phyloP scores from a whole-genome alignment of 305 asterid species.

The Petunia hybrid region DNA sequence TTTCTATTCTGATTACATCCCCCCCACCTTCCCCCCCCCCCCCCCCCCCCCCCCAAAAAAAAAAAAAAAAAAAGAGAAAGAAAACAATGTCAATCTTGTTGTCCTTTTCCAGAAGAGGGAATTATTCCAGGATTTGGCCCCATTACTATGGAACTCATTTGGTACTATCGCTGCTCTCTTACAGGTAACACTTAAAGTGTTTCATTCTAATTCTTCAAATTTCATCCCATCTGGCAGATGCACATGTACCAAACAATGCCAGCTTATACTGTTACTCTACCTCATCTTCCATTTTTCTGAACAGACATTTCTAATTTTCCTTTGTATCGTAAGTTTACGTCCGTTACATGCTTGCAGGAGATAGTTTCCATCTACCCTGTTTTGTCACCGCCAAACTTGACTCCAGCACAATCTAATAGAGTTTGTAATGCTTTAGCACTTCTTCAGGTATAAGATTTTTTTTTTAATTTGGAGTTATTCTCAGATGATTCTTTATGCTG shows the following conservation, averaged over 20 bases:
- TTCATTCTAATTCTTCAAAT: neutral
- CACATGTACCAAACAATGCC: slow-evolving; percentile 14
- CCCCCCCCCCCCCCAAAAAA: neutral
- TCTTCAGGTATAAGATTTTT: slow-evolving; percentile 74
- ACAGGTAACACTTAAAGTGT: slow-evolving; percentile 62
- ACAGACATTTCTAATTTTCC: neutral
- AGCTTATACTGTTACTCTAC: neutral
- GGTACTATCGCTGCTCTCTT: slow-evolving; percentile 94
- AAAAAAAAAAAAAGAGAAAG: neutral
- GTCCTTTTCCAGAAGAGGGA: slow-evolving; percentile 70
- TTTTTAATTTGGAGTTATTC: neutral
- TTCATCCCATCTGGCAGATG: slow-evolving; percentile 13
- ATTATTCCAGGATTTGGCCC: slow-evolving; percentile 91
- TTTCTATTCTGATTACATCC: neutral
- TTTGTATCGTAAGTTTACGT: slow-evolving; percentile 6
- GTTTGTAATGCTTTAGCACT: slow-evolving; percentile 99
- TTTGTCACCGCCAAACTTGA: slow-evolving; percentile 89
- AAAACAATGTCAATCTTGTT: slow-evolving; percentile 8
- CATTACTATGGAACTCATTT: slow-evolving; percentile 85
- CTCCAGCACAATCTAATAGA: slow-evolving; percentile 94
- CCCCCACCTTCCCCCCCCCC: neutral
- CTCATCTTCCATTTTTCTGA: neutral
- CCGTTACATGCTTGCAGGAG: slow-evolving; percentile 63
- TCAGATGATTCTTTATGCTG: slow-evolving; percentile 5
- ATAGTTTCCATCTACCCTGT: slow-evolving; percentile 95